Evolutionary conservation across 2,329 filamentous ascomycete species (phyloP).

Genomic region (Orbilia oligospora): DNA sequence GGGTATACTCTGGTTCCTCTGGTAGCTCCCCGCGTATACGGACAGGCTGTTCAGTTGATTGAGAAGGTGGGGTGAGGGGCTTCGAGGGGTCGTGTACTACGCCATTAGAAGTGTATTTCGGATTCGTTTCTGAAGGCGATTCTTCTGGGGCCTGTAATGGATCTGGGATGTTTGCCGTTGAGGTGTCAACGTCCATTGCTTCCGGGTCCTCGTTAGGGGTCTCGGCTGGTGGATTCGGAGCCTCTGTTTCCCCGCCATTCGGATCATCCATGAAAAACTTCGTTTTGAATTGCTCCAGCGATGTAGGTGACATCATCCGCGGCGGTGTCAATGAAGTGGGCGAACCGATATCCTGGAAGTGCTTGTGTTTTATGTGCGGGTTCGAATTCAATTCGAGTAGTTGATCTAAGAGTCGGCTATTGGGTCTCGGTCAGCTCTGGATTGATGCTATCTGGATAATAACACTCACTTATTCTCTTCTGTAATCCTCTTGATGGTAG

Average conservation of each 20-base stretch:
- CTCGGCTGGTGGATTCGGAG: constrained; percentile 9
- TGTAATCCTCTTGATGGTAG: constrained; percentile 84
- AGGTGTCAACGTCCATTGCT: constrained; percentile 55
- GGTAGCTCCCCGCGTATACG: constrained; percentile 36
- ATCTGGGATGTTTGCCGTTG: constrained; percentile 4
- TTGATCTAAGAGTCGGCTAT: constrained; percentile 87
- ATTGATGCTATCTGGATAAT: constrained; percentile 28
- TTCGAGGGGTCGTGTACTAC: constrained; percentile 55
- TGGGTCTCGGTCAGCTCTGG: not conserved
- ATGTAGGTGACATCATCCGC: constrained; percentile 67
- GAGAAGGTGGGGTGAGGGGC: constrained; percentile 50
- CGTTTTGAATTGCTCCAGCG: constrained; percentile 59
- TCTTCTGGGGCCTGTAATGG: constrained; percentile 6
- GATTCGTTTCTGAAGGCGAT: constrained; percentile 38
- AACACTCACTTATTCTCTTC: constrained; percentile 88
- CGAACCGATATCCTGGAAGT: constrained; percentile 78
- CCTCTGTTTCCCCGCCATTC: constrained; percentile 54
- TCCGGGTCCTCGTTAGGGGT: constrained; percentile 19
- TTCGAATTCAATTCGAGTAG: constrained; percentile 91
- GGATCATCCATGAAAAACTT: constrained; percentile 57
- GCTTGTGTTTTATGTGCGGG: constrained; percentile 80
- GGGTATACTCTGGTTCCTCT: constrained; percentile 59
- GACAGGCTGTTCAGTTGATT: constrained; percentile 39
- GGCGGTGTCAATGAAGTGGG: constrained; percentile 67
- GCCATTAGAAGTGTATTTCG: constrained; percentile 52